Evolutionary conservation across 495 filamentous ascomycete genomes (phyloP).

Genomic region (Chaetomium tenue): DNA sequence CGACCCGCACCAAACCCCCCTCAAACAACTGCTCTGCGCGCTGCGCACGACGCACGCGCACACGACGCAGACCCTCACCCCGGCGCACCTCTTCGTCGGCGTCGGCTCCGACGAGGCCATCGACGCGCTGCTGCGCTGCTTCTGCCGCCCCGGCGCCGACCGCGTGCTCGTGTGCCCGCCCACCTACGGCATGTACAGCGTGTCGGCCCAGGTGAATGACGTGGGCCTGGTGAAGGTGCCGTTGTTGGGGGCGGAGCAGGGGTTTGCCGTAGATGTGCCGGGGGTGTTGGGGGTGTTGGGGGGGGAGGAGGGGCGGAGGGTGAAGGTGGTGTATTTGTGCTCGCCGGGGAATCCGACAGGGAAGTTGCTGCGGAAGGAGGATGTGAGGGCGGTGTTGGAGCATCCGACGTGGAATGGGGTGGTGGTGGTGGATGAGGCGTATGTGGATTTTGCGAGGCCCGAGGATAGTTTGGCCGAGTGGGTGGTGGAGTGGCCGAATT

Average conservation of each 20-base stretch:
- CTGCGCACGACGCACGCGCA: slow-evolving; percentile 84
- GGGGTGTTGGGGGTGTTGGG: slow-evolving; percentile 53
- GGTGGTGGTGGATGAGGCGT: slow-evolving; percentile 91
- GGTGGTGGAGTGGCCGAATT: slow-evolving; percentile 90
- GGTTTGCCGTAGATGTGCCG: slow-evolving; percentile 68
- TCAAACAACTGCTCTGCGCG: slow-evolving; percentile 84
- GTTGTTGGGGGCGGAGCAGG: slow-evolving; percentile 52
- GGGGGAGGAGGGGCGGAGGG: slow-evolving; percentile 39
- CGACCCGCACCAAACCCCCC: slow-evolving; percentile 83
- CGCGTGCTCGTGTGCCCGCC: slow-evolving; percentile 92
- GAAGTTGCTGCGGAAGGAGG: slow-evolving; percentile 69
- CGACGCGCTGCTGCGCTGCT: slow-evolving; percentile 86
- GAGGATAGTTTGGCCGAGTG: slow-evolving; percentile 84
- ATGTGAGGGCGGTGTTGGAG: slow-evolving; percentile 69
- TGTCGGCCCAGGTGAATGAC: slow-evolving; percentile 92
- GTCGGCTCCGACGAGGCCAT: slow-evolving; percentile 97
- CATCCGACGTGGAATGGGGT: slow-evolving; percentile 96
- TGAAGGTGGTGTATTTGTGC: slow-evolving; percentile 90
- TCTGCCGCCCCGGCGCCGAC: slow-evolving; percentile 83
- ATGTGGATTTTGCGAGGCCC: slow-evolving; percentile 87
- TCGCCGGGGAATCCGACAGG: slow-evolving; percentile 94
- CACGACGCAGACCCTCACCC: slow-evolving; percentile 68
- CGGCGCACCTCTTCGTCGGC: slow-evolving; percentile 86
- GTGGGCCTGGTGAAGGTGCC: slow-evolving; percentile 80
- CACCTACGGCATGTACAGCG: slow-evolving; percentile 97